Conservation (phyloP, 768 basidiomycete genomes). For the Tubosaeta sp. region DNA sequence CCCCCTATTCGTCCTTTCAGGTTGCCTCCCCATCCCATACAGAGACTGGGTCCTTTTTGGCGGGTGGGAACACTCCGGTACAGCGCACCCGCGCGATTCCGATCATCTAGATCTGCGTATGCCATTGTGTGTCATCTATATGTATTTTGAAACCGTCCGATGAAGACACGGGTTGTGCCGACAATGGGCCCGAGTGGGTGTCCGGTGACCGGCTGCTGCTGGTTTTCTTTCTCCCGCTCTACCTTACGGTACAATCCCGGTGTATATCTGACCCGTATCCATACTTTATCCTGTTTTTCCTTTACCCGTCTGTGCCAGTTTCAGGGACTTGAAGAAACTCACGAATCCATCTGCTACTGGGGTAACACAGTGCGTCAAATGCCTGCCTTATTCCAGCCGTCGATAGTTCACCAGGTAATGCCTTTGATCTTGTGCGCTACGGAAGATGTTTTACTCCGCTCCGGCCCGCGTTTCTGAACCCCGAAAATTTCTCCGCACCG, state of each 20-base stretch:
- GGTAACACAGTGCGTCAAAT: neutral
- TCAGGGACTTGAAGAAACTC: neutral
- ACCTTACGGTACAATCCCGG: neutral
- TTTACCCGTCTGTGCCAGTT: neutral
- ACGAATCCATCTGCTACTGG: neutral
- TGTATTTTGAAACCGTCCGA: neutral
- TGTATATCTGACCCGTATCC: neutral
- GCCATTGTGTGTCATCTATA: neutral
- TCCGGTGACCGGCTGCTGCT: neutral
- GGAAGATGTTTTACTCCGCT: too few relatives aligned
- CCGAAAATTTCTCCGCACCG: neutral
- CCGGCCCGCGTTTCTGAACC: neutral
- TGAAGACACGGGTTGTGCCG: neutral
- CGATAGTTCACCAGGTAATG: too few relatives aligned
- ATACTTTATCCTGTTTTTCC: neutral
- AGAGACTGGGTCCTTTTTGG: constrained; percentile 9
- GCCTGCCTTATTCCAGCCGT: too few relatives aligned
- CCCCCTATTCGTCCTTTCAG: constrained; percentile 1
- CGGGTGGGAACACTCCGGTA: neutral
- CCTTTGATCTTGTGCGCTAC: too few relatives aligned
- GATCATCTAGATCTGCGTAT: constrained; percentile 11
- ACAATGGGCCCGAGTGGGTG: neutral
- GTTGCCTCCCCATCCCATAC: constrained; percentile 5
- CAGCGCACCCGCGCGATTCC: constrained; percentile 16
- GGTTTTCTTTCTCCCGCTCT: neutral